phyloP scores from a whole-genome alignment of 441 rosid genomes.

The Erodium texanum region DNA sequence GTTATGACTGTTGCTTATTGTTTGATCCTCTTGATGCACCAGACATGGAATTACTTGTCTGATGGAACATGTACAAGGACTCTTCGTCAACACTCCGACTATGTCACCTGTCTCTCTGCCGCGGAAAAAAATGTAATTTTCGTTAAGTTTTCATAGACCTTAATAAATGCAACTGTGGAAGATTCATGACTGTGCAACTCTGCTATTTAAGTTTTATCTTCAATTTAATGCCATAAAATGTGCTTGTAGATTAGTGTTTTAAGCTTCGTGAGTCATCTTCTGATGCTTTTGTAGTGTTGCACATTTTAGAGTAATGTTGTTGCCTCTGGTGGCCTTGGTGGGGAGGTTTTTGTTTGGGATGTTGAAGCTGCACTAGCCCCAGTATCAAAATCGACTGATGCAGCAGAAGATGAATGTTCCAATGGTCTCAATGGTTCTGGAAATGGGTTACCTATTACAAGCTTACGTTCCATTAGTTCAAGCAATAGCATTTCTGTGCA shows the following conservation, averaged over 20 bases:
- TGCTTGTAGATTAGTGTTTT: slow-evolving; percentile 11
- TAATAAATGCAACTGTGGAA: slow-evolving; percentile 22
- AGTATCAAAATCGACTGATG: slow-evolving; percentile 56
- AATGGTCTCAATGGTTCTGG: slow-evolving; percentile 53
- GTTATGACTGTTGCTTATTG: background rate
- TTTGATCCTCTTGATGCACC: slow-evolving; percentile 12
- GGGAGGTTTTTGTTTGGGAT: slow-evolving; percentile 97
- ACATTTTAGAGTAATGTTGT: slow-evolving; percentile 78
- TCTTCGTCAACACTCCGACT: slow-evolving; percentile 93
- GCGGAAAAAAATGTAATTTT: slow-evolving; percentile 86
- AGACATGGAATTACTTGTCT: slow-evolving; percentile 91
- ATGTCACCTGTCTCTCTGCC: slow-evolving; percentile 90
- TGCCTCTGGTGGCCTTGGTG: slow-evolving; percentile 99
- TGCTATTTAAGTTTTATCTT: slow-evolving; percentile 17
- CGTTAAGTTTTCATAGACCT: slow-evolving; percentile 19
- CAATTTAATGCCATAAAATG: slow-evolving; percentile 10
- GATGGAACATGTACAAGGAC: slow-evolving; percentile 79
- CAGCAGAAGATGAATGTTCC: slow-evolving; percentile 64
- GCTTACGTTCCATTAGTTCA: slow-evolving; percentile 71
- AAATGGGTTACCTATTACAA: slow-evolving; percentile 51
- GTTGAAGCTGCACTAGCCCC: slow-evolving; percentile 79
- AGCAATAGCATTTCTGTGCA: slow-evolving; percentile 73
- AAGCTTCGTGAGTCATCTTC: slow-evolving; percentile 31
- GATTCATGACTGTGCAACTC: slow-evolving; percentile 20
- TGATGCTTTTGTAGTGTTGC: slow-evolving; percentile 61